A percentile compares a stretch with the other conserved stretches of the same genome.
Conservation (phyloP, 2,329 filamentous ascomycete genomes). For the Penicillium polonicum region DNA sequence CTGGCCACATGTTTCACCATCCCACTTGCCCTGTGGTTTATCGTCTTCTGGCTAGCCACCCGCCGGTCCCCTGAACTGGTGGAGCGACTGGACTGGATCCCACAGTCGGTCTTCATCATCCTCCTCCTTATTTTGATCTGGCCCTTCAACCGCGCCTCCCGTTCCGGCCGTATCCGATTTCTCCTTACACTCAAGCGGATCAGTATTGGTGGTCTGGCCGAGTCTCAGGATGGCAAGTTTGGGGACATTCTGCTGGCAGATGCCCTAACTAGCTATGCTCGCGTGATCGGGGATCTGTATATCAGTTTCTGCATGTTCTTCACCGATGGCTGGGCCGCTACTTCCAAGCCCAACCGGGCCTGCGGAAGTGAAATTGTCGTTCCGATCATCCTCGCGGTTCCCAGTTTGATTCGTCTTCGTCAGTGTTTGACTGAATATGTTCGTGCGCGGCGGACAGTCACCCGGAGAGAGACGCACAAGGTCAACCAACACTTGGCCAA, state of each 20-base stretch:
- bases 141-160: conserved; percentile 67
- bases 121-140: conserved; percentile 70
- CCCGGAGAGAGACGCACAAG: conserved; percentile 57
- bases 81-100: conserved; percentile 77
- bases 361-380: conserved; percentile 79
- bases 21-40: conserved; percentile 68
- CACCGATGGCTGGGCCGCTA: conserved; percentile 67
- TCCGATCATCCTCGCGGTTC: conserved; percentile 78
- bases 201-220: conserved; percentile 79
- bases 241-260: conserved; percentile 92
- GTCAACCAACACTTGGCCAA: conserved; percentile 89
- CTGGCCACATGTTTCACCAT: conserved; percentile 74
- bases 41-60: conserved; percentile 81
- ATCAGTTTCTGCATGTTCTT: conserved; percentile 92
- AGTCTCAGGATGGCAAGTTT: conserved; percentile 86
- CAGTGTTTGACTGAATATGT: conserved; percentile 89
- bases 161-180: conserved; percentile 71
- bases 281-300: conserved; percentile 85
- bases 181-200: conserved; percentile 74
- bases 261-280: conserved; percentile 91
- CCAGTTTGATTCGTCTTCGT: conserved; percentile 80
- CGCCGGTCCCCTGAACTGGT: conserved; percentile 68
- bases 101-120: conserved; percentile 76
- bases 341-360: conserved; percentile 73
- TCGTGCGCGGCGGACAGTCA: conserved; percentile 61